These are phyloP conservation scores for Senna tora DNA, from an alignment of 306 rosid genomes.

Conservation along the genomic window DNA sequence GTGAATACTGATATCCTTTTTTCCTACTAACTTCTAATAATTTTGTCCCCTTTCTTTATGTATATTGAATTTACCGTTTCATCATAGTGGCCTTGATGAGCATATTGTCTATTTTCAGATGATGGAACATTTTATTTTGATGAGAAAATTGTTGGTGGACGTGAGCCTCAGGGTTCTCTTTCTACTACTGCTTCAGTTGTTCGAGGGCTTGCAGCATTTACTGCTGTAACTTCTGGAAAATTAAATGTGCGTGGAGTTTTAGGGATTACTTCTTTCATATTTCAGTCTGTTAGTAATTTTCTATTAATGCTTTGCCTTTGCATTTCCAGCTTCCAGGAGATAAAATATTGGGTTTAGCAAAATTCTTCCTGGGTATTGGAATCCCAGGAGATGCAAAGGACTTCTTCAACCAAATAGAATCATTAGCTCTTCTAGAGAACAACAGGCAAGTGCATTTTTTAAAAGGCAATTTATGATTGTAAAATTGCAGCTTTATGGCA, in stretches of 20 bases:
- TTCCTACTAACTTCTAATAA: slow-evolving; percentile 8
- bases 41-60: neutral
- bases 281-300: slow-evolving; percentile 7
- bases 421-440: slow-evolving; percentile 78
- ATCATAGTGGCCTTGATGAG: slow-evolving; percentile 29
- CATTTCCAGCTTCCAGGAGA: slow-evolving; percentile 77
- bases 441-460: slow-evolving; percentile 64
- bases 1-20: neutral
- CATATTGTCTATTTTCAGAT: slow-evolving; percentile 54
- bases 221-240: slow-evolving; percentile 69
- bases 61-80: slow-evolving; percentile 28
- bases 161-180: slow-evolving; percentile 74
- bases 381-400: slow-evolving; percentile 91
- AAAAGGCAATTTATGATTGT: slow-evolving; percentile 4
- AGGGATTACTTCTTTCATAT: slow-evolving; percentile 18
- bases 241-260: slow-evolving; percentile 63
- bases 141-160: slow-evolving; percentile 76
- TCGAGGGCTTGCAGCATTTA: slow-evolving; percentile 78
- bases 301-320: slow-evolving; percentile 46
- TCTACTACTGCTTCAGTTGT: slow-evolving; percentile 90
- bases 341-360: slow-evolving; percentile 85
- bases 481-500: slow-evolving; percentile 20
- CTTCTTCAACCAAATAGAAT: slow-evolving; percentile 86
- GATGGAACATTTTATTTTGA: slow-evolving; percentile 89
- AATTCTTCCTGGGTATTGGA: slow-evolving; percentile 90